A percentile compares a stretch with the other conserved stretches of the same genome.
Conservation (phyloP, 345 rosid genomes). For the Eucalyptus coolabah region DNA sequence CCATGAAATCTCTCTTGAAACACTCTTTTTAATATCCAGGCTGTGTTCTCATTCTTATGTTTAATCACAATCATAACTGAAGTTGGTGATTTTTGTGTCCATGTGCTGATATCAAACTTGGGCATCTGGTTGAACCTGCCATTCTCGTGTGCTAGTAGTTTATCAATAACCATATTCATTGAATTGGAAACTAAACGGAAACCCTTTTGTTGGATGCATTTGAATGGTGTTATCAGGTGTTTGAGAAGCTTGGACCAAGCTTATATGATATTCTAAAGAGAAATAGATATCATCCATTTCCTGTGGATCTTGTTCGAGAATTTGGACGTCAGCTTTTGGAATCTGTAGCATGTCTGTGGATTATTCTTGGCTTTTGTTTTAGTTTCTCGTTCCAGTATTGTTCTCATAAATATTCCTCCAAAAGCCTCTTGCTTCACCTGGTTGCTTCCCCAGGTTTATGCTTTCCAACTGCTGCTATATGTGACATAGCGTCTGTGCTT, state of each 20-base stretch:
- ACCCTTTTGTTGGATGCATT: neutral
- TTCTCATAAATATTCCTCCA: neutral
- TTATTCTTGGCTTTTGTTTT: constrained; percentile 4
- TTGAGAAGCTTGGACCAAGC: constrained; percentile 87
- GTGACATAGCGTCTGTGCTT: neutral
- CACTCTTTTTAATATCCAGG: neutral
- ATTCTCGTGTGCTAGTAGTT: neutral
- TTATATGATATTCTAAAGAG: constrained; percentile 59
- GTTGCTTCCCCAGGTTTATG: neutral
- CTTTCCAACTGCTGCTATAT: neutral
- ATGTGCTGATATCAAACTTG: neutral
- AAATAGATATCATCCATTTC: constrained; percentile 59
- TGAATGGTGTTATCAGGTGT: constrained; percentile 34
- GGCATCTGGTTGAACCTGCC: neutral
- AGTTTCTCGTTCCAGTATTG: neutral
- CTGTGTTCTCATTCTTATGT: neutral
- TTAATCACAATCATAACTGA: constrained; percentile 9
- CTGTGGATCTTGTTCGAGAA: constrained; percentile 67
- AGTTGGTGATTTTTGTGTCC: neutral
- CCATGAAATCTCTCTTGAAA: neutral
- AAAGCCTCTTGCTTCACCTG: neutral
- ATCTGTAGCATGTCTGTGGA: constrained; percentile 64
- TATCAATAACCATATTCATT: neutral
- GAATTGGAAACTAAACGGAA: neutral
- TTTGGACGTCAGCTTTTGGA: constrained; percentile 73